Conservation (phyloP, 768 basidiomycete species). For the Leccinum barrowsii region DNA sequence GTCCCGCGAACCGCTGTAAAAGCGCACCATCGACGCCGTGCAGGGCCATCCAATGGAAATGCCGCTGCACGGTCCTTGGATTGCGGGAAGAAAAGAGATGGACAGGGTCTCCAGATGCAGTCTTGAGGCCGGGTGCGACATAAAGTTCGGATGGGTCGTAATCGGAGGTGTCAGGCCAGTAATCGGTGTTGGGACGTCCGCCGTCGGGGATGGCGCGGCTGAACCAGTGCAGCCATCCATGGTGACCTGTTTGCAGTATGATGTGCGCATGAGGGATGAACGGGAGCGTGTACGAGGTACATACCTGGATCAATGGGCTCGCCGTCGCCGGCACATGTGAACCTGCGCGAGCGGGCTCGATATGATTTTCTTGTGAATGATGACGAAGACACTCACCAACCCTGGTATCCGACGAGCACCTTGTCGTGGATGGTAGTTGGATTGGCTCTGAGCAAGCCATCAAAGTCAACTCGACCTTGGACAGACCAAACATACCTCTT, state of each 20-base stretch:
- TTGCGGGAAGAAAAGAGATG: conserved; percentile 78
- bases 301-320: conserved; percentile 60
- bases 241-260: conserved; percentile 46
- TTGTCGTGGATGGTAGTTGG: conserved; percentile 81
- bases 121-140: conserved; percentile 62
- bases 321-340: conserved; percentile 68
- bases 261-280: neutral
- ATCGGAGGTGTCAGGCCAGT: conserved; percentile 76
- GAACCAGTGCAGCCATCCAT: conserved; percentile 89
- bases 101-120: conserved; percentile 53
- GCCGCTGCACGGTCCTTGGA: conserved; percentile 66
- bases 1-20: conserved; percentile 70
- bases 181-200: conserved; percentile 68
- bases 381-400: conserved; percentile 51
- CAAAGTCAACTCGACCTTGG: neutral
- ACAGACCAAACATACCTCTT: neutral
- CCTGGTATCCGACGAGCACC: conserved; percentile 83
- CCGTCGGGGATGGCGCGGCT: conserved; percentile 62
- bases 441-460: conserved; percentile 44
- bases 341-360: conserved; percentile 41
- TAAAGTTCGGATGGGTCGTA: conserved; percentile 72
- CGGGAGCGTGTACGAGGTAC: neutral
- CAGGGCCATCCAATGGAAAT: conserved; percentile 68
- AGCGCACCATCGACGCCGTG: conserved; percentile 81
- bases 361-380: no score